phyloP scores from a whole-genome alignment of 2,329 filamentous ascomycete species.

The Fragosphaeria purpurea region DNA sequence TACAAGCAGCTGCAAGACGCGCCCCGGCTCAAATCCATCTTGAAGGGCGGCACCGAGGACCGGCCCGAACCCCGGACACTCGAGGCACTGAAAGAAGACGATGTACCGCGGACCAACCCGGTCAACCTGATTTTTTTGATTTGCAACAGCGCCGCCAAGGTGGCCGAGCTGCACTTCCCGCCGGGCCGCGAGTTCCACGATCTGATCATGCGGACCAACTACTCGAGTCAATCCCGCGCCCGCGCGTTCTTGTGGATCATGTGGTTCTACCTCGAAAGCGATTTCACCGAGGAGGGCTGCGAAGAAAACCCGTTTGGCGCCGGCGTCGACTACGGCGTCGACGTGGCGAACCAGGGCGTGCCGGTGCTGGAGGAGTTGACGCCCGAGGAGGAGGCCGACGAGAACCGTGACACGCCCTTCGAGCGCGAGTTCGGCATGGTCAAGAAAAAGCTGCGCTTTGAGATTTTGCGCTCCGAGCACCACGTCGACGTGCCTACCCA shows the following conservation, averaged over 20 bases:
- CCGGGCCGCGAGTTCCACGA: constrained; percentile 86
- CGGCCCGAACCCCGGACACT: constrained; percentile 71
- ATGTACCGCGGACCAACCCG: constrained; percentile 74
- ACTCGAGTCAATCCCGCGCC: constrained; percentile 74
- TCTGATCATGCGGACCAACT: constrained; percentile 80
- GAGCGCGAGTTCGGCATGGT: constrained; percentile 61
- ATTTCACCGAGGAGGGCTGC: constrained; percentile 81
- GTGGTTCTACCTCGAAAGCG: constrained; percentile 98
- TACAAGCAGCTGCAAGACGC: constrained; percentile 98
- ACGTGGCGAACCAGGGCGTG: constrained; percentile 59
- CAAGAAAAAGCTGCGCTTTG: constrained; percentile 64
- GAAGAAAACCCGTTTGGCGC: constrained; percentile 82
- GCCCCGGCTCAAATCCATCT: constrained; percentile 87
- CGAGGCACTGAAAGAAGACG: constrained; percentile 63
- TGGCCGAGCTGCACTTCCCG: constrained; percentile 88
- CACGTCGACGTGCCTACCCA: constrained; percentile 51
- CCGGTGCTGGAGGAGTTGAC: constrained; percentile 57
- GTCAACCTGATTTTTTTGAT: constrained; percentile 96
- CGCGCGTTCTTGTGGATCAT: constrained; percentile 92
- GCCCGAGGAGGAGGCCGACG: constrained; percentile 51
- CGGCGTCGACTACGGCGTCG: constrained; percentile 54
- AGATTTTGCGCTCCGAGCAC: constrained; percentile 67
- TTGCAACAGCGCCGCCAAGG: constrained; percentile 77
- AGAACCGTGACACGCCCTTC: constrained; percentile 65
- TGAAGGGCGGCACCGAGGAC: constrained; percentile 94